phyloP scores from a whole-genome alignment of 306 rosid genomes.

The Quercus glauca region DNA sequence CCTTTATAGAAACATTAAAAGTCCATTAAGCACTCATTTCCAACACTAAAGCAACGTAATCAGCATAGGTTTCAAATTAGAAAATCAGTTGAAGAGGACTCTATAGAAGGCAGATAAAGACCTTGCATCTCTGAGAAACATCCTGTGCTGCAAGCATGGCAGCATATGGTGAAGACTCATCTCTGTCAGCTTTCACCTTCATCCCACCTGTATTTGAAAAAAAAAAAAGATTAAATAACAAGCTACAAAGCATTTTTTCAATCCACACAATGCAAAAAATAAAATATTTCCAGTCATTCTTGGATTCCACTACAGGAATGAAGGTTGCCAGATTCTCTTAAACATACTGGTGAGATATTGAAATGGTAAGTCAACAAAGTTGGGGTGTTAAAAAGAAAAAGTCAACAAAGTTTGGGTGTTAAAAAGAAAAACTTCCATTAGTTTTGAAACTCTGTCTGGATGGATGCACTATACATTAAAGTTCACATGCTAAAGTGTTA shows the following conservation, averaged over 20 bases:
- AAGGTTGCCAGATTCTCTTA: background rate
- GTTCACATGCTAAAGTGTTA: background rate
- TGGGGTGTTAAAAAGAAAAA: background rate
- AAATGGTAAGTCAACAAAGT: background rate
- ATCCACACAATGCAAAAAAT: background rate
- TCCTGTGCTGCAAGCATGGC: slow-evolving; percentile 96
- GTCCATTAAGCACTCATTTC: background rate
- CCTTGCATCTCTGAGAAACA: slow-evolving; percentile 85
- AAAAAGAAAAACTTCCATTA: background rate
- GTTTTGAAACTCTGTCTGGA: background rate
- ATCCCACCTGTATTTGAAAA: slow-evolving; percentile 55
- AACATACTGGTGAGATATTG: background rate
- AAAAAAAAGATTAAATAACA: background rate
- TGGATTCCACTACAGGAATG: background rate
- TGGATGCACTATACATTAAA: background rate
- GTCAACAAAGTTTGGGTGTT: background rate
- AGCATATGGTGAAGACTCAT: slow-evolving; percentile 82
- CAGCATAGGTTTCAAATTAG: background rate
- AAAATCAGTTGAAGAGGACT: background rate
- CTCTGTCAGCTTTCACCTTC: slow-evolving; percentile 91
- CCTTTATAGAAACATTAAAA: background rate
- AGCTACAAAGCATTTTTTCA: background rate
- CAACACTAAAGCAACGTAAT: background rate
- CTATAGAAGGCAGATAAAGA: background rate
- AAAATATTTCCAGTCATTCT: background rate